Evolutionary conservation across 2,329 filamentous ascomycete genomes (phyloP), one percentile per base, ranked within the genome.

Genomic region (Cercospora sp.): DNA sequence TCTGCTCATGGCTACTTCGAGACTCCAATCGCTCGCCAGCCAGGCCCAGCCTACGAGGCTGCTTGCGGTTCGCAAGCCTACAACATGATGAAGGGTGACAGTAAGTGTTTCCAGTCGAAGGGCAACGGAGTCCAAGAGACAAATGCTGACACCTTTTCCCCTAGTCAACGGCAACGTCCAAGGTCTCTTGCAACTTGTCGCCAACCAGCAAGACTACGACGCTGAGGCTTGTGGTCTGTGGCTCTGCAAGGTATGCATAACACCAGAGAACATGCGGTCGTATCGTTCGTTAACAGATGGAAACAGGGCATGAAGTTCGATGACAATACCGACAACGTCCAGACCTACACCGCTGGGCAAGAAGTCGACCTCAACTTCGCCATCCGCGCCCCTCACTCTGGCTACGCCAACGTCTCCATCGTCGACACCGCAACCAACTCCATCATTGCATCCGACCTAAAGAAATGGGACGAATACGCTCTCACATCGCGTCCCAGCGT

Each of bases 381-480:
- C 68, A 82, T 86, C 74, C 79, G 78, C 45, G 84, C 84, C 48
- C 85, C 85, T 26, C 86, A 88, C 78, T 83, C 82, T 13, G 86
- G 86, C 67, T 76, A 77, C 12, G 85, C 85, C 72, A 89, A 89
- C 76, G 85, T 89, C 45, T 87, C 84, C 18, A 82, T 89, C 60
- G 82, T 90, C 72, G 81, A 85, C 73, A 85, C 83, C 10, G 79
- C 80, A 42, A 82, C 81, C 71, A 84, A 87, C 79, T 70, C 48
- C 20, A 77, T 87, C 68, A 81, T 89, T 28, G 86, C 86, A 36
- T 67, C 77, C 59, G 82, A 84, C 13, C 80, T 89, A 70, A 86
- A 85, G 68, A 81, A 80, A 70, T 89, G 86, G 77, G 80, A 83
- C 72, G 79, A 79, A 72, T 89, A 89, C 73, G 87, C 86, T 30